These are phyloP conservation scores for Didymella lethalis DNA, from an alignment of 2,329 filamentous ascomycete species.

Conservation along the genomic window DNA sequence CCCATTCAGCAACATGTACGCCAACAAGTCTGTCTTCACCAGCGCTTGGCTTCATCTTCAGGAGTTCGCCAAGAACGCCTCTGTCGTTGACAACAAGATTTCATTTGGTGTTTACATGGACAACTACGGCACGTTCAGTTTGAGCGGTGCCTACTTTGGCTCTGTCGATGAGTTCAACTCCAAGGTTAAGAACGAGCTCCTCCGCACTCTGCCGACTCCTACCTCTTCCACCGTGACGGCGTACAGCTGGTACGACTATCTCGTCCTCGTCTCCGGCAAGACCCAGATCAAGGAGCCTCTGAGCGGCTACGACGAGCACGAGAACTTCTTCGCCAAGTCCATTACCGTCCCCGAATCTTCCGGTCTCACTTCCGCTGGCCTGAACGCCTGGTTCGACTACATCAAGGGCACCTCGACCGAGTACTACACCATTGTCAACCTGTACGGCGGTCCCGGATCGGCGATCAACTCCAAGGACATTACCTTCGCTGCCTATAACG, in stretches of 20 bases:
- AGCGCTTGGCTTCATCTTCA: conserved; percentile 53
- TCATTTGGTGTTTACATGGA: conserved; percentile 55
- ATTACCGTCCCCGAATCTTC: conserved; percentile 50
- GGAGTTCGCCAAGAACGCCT: conserved; percentile 50
- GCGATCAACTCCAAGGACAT: conserved; percentile 47
- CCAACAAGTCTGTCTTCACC: conserved; percentile 43
- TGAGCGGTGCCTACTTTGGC: conserved; percentile 55
- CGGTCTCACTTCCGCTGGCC: conserved; percentile 39
- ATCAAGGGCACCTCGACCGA: conserved; percentile 34
- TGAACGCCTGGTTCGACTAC: conserved; percentile 45
- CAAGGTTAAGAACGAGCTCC: conserved; percentile 50
- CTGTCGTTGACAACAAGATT: conserved; percentile 53
- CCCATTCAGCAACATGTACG: conserved; percentile 35
- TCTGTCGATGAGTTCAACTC: conserved; percentile 48
- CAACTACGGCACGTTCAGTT: conserved; percentile 40
- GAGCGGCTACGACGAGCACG: conserved; percentile 49
- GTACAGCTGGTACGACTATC: conserved; percentile 50
- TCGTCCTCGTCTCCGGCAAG: conserved; percentile 53
- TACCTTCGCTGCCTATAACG: conserved; percentile 46
- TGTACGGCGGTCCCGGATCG: conserved; percentile 50
- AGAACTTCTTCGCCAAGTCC: conserved; percentile 53
- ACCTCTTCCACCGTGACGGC: conserved; percentile 33
- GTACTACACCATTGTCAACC: conserved; percentile 51
- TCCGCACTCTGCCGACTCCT: conserved; percentile 47
- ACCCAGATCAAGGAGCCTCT: conserved; percentile 38